A percentile compares a stretch with the other conserved stretches of the same genome.
These are phyloP conservation scores for Diutina siamensis DNA, from an alignment of 1,139 yeast genomes.

Conservation along the genomic window DNA sequence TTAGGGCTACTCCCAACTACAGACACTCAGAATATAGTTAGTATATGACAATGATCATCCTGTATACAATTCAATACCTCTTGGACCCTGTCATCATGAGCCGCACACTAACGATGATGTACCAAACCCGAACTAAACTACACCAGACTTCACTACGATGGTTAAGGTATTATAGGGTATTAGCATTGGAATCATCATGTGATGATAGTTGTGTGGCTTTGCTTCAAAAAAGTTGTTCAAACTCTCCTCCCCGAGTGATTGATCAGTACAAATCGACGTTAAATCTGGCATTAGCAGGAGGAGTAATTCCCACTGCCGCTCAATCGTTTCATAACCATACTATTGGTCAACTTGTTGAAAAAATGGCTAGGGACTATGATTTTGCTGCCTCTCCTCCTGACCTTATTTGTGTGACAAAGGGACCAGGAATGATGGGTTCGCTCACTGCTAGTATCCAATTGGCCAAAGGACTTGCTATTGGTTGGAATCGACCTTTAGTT, in stretches of 20 bases:
- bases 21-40: too few species aligned
- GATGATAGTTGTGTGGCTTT: slow-evolving; percentile 90
- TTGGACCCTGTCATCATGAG: too few species aligned
- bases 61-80: too few species aligned
- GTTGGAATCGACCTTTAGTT: slow-evolving; percentile 63
- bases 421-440: slow-evolving; percentile 96
- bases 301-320: slow-evolving; percentile 83
- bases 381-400: slow-evolving; percentile 41
- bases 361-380: slow-evolving; percentile 18
- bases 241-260: slow-evolving; percentile 36
- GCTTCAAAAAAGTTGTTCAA: slow-evolving; percentile 33
- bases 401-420: slow-evolving; percentile 79
- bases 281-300: slow-evolving; percentile 59
- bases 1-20: too few species aligned
- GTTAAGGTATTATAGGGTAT: slow-evolving; percentile 42
- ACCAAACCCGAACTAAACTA: too few species aligned
- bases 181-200: slow-evolving; percentile 89
- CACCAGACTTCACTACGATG: too few species aligned
- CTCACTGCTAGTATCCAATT: slow-evolving; percentile 71
- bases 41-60: too few species aligned
- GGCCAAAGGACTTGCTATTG: slow-evolving; percentile 76
- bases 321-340: slow-evolving; percentile 61
- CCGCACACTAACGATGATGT: too few species aligned
- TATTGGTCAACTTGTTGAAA: slow-evolving; percentile 28
- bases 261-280: slow-evolving; percentile 58